phyloP scores from a whole-genome alignment of 2,329 filamentous ascomycete species.

The Lasiodiplodia citricola region DNA sequence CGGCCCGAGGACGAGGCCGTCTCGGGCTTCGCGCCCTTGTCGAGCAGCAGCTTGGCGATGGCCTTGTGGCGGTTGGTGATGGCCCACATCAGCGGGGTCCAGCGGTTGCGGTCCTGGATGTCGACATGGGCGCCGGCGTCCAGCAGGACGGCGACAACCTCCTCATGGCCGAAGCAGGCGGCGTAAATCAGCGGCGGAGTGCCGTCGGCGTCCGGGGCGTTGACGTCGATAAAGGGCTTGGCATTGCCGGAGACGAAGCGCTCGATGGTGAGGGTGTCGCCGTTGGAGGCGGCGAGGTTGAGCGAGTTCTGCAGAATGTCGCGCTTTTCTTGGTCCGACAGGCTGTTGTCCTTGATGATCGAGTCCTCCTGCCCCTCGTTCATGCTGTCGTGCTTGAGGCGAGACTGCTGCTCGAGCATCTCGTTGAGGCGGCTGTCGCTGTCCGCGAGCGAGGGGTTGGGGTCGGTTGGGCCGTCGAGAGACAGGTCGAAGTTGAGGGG shows the following conservation, averaged over 20 bases:
- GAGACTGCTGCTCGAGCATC: conserved; percentile 94
- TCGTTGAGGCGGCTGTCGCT: conserved; percentile 90
- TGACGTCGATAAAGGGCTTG: conserved; percentile 78
- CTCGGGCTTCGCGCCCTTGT: conserved; percentile 93
- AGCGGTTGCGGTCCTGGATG: conserved; percentile 92
- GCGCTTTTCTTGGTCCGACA: conserved; percentile 78
- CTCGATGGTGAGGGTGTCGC: conserved; percentile 81
- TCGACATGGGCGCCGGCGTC: conserved; percentile 88
- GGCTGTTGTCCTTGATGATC: conserved; percentile 74
- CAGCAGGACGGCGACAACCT: conserved; percentile 82
- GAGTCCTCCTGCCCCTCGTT: conserved; percentile 77
- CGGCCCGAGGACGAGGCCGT: conserved; percentile 93
- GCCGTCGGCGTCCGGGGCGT: conserved; percentile 89
- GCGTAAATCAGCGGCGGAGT: conserved; percentile 97
- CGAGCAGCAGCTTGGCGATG: conserved; percentile 89
- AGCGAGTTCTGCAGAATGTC: conserved; percentile 83
- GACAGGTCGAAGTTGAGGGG: conserved; percentile 85
- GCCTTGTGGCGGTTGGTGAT: conserved; percentile 98
- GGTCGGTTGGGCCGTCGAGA: conserved; percentile 71
- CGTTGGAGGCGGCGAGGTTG: conserved; percentile 96
- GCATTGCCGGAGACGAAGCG: conserved; percentile 77
- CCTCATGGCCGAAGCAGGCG: conserved; percentile 95
- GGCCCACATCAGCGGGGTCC: conserved; percentile 99
- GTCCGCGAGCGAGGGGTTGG: conserved; percentile 67
- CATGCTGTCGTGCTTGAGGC: conserved; percentile 70